phyloP scores from a whole-genome alignment of 345 rosid genomes.

The Combretum micranthum region DNA sequence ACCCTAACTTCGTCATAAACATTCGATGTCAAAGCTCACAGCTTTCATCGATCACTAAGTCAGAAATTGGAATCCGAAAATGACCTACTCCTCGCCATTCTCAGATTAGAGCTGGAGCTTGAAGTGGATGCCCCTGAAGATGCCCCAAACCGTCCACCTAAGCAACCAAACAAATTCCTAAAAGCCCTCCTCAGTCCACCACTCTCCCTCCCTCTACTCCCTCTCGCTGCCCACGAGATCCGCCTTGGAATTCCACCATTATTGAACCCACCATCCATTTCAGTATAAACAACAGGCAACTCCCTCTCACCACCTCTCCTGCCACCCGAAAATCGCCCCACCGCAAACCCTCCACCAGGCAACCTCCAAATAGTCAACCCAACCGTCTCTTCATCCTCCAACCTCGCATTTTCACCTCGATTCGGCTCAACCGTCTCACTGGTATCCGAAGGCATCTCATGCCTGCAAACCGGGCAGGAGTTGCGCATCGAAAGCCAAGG shows the following conservation, averaged over 20 bases:
- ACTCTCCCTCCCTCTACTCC: conserved; percentile 46
- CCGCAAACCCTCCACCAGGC: conserved; percentile 93
- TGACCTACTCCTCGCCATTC: conserved; percentile 17
- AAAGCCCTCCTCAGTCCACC: conserved; percentile 40
- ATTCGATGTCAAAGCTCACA: conserved; percentile 16
- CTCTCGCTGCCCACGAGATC: conserved; percentile 62
- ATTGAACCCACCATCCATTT: conserved; percentile 80
- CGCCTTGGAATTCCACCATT: conserved; percentile 63
- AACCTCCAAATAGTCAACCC: conserved; percentile 93
- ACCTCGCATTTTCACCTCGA: conserved; percentile 5
- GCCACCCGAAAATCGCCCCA: conserved; percentile 74
- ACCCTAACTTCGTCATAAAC: conserved; percentile 9
- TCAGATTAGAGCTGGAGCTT: conserved; percentile 18
- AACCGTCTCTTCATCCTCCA: conserved; percentile 42
- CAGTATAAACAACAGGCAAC: conserved; percentile 81
- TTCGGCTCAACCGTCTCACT: conserved; percentile 2
- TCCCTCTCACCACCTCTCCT: conserved; percentile 63
- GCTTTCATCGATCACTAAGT: conserved; percentile 16
- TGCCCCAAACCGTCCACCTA: conserved; percentile 23
- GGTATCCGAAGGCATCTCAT: conserved; percentile 55
- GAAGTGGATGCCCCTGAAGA: conserved; percentile 15
- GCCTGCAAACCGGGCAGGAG: conserved; percentile 92
- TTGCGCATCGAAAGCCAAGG: conserved; percentile 87
- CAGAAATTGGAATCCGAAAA: conserved; percentile 6
- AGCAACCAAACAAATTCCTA: conserved; percentile 48